Evolutionary conservation across 495 filamentous ascomycete species (phyloP).

Genomic region (Neurospora hispaniola): DNA sequence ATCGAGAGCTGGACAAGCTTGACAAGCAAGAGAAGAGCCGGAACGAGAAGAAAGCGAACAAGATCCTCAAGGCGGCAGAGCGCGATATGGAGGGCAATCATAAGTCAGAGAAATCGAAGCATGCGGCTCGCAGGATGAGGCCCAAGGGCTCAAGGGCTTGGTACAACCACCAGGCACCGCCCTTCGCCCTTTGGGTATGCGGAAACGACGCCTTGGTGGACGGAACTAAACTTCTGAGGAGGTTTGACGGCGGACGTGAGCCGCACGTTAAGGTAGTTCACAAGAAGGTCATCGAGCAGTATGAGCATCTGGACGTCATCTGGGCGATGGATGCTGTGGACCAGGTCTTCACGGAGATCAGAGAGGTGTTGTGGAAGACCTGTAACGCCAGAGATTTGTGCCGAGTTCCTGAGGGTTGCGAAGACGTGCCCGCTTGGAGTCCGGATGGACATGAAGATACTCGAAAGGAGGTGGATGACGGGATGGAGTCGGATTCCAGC

Average conservation of each 20-base stretch:
- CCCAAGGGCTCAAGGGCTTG: conserved; percentile 50
- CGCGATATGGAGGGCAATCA: conserved; percentile 5
- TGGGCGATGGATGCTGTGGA: conserved; percentile 91
- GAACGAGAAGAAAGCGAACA: conserved; percentile 1
- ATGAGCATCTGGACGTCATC: conserved; percentile 91
- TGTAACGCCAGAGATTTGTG: conserved; percentile 46
- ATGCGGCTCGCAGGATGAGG: conserved; percentile 13
- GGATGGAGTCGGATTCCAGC: conserved; percentile 18
- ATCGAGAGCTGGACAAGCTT: conserved; percentile 25
- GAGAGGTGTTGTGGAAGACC: conserved; percentile 73
- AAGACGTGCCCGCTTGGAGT: conserved; percentile 31
- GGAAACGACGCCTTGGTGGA: conserved; percentile 80
- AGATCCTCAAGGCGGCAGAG: conserved; percentile 5
- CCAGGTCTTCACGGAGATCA: conserved; percentile 71
- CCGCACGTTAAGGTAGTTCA: conserved; percentile 76
- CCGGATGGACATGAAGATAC: conserved; percentile 5
- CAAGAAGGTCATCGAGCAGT: conserved; percentile 73
- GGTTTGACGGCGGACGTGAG: conserved; percentile 70
- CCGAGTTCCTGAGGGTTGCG: conserved; percentile 54
- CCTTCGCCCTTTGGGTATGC: conserved; percentile 82
- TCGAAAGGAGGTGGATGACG: conserved; percentile 5
- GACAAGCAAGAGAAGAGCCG: conserved; percentile 3
- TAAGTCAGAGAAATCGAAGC: conserved; percentile 3
- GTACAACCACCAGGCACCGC: conserved; percentile 72
- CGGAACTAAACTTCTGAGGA: conserved; percentile 57